These are phyloP conservation scores for Boletus speciosus DNA, from an alignment of 768 basidiomycete genomes.

Conservation along the genomic window DNA sequence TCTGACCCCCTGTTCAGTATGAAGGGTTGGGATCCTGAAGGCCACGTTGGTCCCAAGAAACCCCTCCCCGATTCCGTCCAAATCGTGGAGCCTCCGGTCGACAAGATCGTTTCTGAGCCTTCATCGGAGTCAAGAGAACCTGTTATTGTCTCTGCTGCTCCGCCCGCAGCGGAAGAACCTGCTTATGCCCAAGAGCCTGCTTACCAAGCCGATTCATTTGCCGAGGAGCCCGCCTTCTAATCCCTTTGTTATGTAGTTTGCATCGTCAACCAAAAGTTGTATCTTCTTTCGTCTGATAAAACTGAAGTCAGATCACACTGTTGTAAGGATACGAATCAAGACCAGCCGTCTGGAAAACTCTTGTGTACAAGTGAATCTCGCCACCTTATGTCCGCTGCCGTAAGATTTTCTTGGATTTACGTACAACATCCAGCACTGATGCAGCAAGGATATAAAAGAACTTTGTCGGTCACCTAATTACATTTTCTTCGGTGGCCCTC, in stretches of 20 bases:
- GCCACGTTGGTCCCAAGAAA: slow-evolving; percentile 82
- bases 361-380: not conserved
- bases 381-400: not conserved
- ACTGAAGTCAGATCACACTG: not conserved
- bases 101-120: slow-evolving; percentile 87
- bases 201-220: slow-evolving; percentile 42
- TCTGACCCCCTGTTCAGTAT: slow-evolving; percentile 55
- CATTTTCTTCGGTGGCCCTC: not conserved
- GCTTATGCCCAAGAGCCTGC: slow-evolving; percentile 31
- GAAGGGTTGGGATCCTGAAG: slow-evolving; percentile 95
- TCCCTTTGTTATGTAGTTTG: slow-evolving; percentile 23
- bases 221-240: slow-evolving; percentile 60
- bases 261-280: slow-evolving; percentile 14
- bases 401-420: not conserved
- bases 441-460: not conserved
- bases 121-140: slow-evolving; percentile 87
- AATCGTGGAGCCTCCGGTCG: slow-evolving; percentile 84
- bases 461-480: not conserved
- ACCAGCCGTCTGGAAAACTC: not conserved
- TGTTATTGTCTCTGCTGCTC: slow-evolving; percentile 44
- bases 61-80: slow-evolving; percentile 94
- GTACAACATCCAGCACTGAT: not conserved
- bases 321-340: not conserved
- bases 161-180: slow-evolving; percentile 52
- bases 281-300: slow-evolving; percentile 4